Base-by-base conservation (phyloP, 306 rosid species). In the Spatholobus suberectus region DNA sequence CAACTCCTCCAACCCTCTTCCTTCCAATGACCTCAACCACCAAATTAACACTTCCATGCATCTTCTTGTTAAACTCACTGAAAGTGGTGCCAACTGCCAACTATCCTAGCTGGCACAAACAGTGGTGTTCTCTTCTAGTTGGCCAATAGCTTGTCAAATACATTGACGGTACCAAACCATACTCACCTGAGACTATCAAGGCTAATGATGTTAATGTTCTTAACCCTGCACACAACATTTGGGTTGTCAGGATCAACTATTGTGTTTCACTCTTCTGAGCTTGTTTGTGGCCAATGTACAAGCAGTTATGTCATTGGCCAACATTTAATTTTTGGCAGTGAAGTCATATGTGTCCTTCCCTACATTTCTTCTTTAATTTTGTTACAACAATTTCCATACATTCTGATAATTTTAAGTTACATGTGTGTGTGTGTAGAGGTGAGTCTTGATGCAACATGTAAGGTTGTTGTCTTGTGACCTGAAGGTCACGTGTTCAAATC, bases 401-500 rank as follows among this genome's bases (percentile, higher is more conserved):
- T 35, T 72, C 21, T 65, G 26, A 32, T 27, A 66, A 76, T n/a
- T n/a, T 80, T 47, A 69, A 69, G 59, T 62, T n/a, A 32, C 14
- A 54, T 81, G 47, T 68, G 40, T 40, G 47, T 32, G 69, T 17
- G 3, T 62, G 2, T 41, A 27, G 69, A n/a, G 44, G 5, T 17
- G 5, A 63, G 14, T n/a, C 7, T 35, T 65, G 71, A 35, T 66
- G 72, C 47, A 66, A 7, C 47, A n/a, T n/a, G 44, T 65, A 65
- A 34, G 46, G 14, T 65, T 65, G 27, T 65, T 65, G 15, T 35
- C 46, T 65, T 65, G 46, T 17, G 43, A 8, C 71, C 46, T 17
- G 26, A 34, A 65, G 68, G 68, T 27, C 68, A 26, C 12, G 14
- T 35, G 71, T 17, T 27, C 18, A 59, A 57, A 26, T 63, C 24